Evolutionary conservation across 345 rosid genomes (phyloP).

Genomic region (Adansonia digitata): DNA sequence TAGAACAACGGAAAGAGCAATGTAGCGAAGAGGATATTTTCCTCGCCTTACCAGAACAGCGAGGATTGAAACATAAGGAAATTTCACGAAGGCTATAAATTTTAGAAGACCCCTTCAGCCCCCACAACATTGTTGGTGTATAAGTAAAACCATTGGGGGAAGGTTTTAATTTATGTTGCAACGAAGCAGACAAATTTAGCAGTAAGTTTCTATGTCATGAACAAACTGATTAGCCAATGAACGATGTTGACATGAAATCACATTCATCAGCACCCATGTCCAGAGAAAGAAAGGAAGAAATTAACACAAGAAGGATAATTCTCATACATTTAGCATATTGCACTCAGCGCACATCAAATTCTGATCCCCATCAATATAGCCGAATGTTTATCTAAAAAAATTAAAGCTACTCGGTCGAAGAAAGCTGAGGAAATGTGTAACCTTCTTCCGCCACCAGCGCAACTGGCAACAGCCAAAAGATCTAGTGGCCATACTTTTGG

Average conservation of each 20-base stretch:
- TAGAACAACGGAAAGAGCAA: too few relatives aligned
- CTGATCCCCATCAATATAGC: too few relatives aligned
- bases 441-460: not conserved
- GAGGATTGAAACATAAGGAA: not conserved
- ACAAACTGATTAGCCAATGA: not conserved
- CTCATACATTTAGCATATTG: not conserved
- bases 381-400: not conserved
- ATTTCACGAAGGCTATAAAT: not conserved
- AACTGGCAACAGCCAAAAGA: not conserved
- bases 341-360: not conserved
- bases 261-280: not conserved
- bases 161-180: not conserved
- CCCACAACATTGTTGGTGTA: not conserved
- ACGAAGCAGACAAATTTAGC: not conserved
- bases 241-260: not conserved
- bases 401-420: not conserved
- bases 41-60: not conserved
- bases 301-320: not conserved
- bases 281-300: too few relatives aligned
- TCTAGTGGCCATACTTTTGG: slow-evolving; percentile 95
- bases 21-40: too few relatives aligned
- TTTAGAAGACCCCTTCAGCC: not conserved
- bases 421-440: not conserved
- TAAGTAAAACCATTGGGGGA: not conserved
- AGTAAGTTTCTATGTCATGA: not conserved